Evolutionary conservation across 2,329 filamentous ascomycete species (phyloP), one percentile per base, ranked within the genome.

Genomic region (Pyrenophora seminiperda): DNA sequence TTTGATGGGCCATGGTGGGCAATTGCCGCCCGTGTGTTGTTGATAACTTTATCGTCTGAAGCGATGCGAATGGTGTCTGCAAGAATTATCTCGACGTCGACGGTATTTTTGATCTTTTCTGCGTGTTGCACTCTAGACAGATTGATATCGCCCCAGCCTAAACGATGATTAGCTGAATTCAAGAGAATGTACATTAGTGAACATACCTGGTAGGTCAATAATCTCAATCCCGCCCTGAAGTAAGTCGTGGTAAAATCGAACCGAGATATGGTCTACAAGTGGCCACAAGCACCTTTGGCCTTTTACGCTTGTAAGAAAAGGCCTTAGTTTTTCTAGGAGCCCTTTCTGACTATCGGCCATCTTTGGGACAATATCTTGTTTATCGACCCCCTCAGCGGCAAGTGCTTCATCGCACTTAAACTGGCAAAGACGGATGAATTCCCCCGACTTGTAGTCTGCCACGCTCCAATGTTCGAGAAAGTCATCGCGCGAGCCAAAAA

Each of bases 91-190:
- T 61, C 58, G 0, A 61, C 50, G 29, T 67, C 59, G 1, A 64
- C 61, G 2, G 18, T 54, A 10, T 59, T 46, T 30, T 58, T 62
- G 18, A 67, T 49, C 7, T 60, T 39, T 3, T 65, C 58, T 0
- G 54, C 53, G 32, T 64, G 59, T 2, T 54, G 51, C 2, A 36
- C 47, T 37, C 58, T 40, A 7, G 43, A 47, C 1, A 59, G 11
- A 24, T 67, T 67, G n/a, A 43, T 47, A 19, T 67, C 64, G 6
- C 62, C 62, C n/a, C 34, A 62, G 1, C 64, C 62, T 63, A 19
- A 2, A 7, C 7, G 11, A 13, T 4, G 4, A 37, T 55, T 42
- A 54, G 22, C 33, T 19, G 3, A 15, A 3, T 7, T 15, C 22
- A 30, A 1, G 3, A 1, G 4, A n/a, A 7, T n/a, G 5, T 14